A percentile compares a stretch with the other conserved stretches of the same genome.
Conservation (phyloP, 2,329 filamentous ascomycete genomes). For the Calonectria pauciramosa region DNA sequence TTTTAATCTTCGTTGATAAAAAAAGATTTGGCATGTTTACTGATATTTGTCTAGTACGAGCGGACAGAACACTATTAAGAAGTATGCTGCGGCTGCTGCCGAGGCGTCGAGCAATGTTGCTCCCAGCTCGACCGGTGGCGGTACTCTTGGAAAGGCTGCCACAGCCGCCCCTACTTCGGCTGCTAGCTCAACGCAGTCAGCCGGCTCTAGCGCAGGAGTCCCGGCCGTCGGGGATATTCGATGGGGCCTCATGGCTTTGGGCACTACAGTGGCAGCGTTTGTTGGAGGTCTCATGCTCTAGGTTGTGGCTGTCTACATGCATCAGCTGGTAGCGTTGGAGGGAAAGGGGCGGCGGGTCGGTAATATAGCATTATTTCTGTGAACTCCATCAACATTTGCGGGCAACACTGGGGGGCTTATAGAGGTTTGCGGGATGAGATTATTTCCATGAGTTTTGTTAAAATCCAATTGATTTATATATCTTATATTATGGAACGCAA, state of each 20-base stretch:
- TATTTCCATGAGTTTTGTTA: not conserved
- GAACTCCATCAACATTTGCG: not conserved
- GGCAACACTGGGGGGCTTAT: not conserved
- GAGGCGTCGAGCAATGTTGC: constrained; percentile 31
- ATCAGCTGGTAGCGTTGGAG: not conserved
- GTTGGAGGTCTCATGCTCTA: constrained; percentile 41
- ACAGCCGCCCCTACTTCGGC: constrained; percentile 24
- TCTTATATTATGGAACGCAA: not conserved
- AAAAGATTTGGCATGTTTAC: not conserved
- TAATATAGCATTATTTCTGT: not conserved
- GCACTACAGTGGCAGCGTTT: constrained; percentile 38
- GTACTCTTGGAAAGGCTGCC: constrained; percentile 32
- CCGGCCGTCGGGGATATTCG: constrained; percentile 39
- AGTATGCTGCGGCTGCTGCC: constrained; percentile 32
- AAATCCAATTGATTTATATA: not conserved
- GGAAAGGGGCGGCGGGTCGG: not conserved
- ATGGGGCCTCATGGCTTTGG: constrained; percentile 42
- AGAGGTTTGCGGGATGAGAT: not conserved
- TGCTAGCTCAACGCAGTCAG: constrained; percentile 28
- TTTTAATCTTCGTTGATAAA: not conserved
- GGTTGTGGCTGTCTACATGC: not conserved
- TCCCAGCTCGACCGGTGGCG: constrained; percentile 38
- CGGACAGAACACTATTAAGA: constrained; percentile 32
- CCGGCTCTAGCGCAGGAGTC: constrained; percentile 35
- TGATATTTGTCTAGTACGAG: constrained; percentile 26